phyloP scores from a whole-genome alignment of 805 yeast genomes.

The Debaryomyces prosopidis region DNA sequence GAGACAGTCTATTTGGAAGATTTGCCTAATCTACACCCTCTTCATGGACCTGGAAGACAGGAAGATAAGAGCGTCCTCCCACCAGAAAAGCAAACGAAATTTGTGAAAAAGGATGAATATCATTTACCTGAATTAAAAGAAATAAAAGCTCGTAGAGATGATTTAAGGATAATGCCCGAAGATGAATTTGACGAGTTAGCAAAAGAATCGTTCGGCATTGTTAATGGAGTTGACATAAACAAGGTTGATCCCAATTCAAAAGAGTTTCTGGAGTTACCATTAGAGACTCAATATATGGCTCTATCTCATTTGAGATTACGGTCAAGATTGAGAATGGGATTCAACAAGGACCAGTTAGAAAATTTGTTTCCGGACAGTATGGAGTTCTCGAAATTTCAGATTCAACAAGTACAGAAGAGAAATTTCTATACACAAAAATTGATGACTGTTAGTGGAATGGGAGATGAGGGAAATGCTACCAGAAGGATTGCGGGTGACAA shows the following conservation, averaged over 20 bases:
- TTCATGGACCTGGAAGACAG: conserved; percentile 2
- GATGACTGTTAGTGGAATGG: conserved; percentile 82
- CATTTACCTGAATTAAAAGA: conserved; percentile 73
- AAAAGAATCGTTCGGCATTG: conserved; percentile 48
- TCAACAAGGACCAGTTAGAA: conserved; percentile 83
- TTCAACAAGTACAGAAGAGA: conserved; percentile 87
- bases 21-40: conserved; percentile 21
- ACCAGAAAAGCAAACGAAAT: conserved; percentile 1
- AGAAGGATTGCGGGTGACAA: conserved; percentile 81
- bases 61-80: not conserved
- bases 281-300: conserved; percentile 84
- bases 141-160: conserved; percentile 54
- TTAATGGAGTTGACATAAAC: conserved; percentile 70
- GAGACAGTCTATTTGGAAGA: conserved; percentile 24
- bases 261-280: conserved; percentile 75
- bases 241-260: conserved; percentile 80
- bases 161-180: conserved; percentile 71
- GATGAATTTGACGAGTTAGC: conserved; percentile 68
- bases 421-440: conserved; percentile 86
- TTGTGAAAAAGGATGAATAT: conserved; percentile 68
- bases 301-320: conserved; percentile 78
- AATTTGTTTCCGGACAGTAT: conserved; percentile 77
- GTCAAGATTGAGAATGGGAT: conserved; percentile 94
- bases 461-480: conserved; percentile 49
- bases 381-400: conserved; percentile 92